Evolutionary conservation across 257 asterid species (phyloP).

Genomic region (Pogostemon cablin): DNA sequence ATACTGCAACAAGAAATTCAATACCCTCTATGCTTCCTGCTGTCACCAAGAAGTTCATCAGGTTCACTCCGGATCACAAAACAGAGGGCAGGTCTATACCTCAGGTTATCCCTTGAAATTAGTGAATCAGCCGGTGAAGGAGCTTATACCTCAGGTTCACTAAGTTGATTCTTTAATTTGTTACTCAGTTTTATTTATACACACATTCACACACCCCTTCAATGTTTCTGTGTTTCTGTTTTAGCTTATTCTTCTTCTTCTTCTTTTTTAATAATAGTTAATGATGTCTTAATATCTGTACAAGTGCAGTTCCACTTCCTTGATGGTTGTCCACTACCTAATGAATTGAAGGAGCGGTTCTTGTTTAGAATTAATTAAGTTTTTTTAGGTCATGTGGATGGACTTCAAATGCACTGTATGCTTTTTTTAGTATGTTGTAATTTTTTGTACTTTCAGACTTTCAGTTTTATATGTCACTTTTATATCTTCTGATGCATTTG

Average conservation of each 20-base stretch:
- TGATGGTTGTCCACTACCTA: slow-evolving; percentile 90
- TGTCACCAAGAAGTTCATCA: slow-evolving; percentile 95
- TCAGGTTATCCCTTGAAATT: slow-evolving; percentile 86
- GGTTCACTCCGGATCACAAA: slow-evolving; percentile 91
- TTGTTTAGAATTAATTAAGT: slow-evolving; percentile 94
- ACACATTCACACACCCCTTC: no score
- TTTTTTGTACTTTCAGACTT: not conserved
- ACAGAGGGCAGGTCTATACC: slow-evolving; percentile 81
- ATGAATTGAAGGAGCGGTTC: slow-evolving; percentile 91
- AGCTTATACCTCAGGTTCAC: slow-evolving; percentile 92
- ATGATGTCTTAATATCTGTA: slow-evolving; percentile 31
- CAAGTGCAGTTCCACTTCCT: slow-evolving; percentile 88
- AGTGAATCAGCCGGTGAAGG: slow-evolving; percentile 86
- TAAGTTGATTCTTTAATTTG: slow-evolving; percentile 25
- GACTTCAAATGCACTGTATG: slow-evolving; percentile 91
- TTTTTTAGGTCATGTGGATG: slow-evolving; percentile 89
- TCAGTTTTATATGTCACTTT: slow-evolving; percentile 17
- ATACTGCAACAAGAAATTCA: slow-evolving; percentile 65
- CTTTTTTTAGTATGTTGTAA: slow-evolving; percentile 17
- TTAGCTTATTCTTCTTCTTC: not conserved
- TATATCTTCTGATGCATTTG: not conserved
- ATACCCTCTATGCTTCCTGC: slow-evolving; percentile 98
- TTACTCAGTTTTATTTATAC: not conserved
- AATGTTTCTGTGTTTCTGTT: not conserved
- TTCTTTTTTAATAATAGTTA: slow-evolving; percentile 18